Evolutionary conservation across 2,329 filamentous ascomycete species (phyloP).

Genomic region (Rutstroemia sp.): DNA sequence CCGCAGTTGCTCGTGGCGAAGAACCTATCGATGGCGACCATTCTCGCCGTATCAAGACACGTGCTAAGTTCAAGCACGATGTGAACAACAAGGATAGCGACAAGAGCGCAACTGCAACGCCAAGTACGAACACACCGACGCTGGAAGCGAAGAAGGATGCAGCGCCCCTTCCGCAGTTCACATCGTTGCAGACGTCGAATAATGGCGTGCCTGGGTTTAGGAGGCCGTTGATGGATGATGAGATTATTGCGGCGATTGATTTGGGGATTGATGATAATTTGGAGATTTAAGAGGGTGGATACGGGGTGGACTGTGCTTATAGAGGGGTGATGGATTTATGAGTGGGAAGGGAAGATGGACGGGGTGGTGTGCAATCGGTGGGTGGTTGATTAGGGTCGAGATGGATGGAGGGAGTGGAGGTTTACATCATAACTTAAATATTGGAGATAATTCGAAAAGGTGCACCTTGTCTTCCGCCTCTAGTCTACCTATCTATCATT

Average conservation of each 20-base stretch:
- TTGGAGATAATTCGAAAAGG: too few relatives aligned
- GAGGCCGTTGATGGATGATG: slow-evolving; percentile 79
- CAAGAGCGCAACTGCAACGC: slow-evolving; percentile 43
- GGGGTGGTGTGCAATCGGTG: too few relatives aligned
- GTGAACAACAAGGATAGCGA: slow-evolving; percentile 47
- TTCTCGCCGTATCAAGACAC: slow-evolving; percentile 56
- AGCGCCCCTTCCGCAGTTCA: slow-evolving; percentile 41
- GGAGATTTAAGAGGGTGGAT: slow-evolving; percentile 6
- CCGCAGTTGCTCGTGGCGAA: slow-evolving; percentile 56
- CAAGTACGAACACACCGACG: slow-evolving; percentile 40
- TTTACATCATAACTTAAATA: too few relatives aligned
- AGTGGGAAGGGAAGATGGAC: background rate
- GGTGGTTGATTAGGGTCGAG: too few relatives aligned
- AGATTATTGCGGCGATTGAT: slow-evolving; percentile 84
- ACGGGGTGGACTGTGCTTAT: background rate
- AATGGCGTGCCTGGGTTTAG: slow-evolving; percentile 60
- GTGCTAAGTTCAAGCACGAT: slow-evolving; percentile 62
- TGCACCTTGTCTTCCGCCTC: too few relatives aligned
- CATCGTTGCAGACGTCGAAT: slow-evolving; percentile 36
- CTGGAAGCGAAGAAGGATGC: slow-evolving; percentile 35
- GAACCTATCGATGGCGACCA: slow-evolving; percentile 50
- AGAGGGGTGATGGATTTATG: background rate
- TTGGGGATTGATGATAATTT: slow-evolving; percentile 81
- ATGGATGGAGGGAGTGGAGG: too few relatives aligned
- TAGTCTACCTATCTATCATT: too few relatives aligned